Conservation (phyloP, 106 monocot genomes). For the Platanthera guangdongensis region DNA sequence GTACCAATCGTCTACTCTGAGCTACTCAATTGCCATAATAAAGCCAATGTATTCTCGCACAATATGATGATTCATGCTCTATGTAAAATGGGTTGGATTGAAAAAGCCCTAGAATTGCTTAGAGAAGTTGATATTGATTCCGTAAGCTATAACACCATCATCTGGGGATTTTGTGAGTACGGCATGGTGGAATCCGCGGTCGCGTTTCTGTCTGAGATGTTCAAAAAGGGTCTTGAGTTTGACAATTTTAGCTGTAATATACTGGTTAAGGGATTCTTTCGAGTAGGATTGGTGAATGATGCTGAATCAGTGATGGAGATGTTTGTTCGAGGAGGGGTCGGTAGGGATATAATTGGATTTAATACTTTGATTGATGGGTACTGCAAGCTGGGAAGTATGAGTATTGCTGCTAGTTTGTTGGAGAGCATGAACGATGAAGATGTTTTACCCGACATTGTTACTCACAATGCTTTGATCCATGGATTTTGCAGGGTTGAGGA, state of each 20-base stretch:
- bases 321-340: slow-evolving; percentile 34
- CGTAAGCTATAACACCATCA: slow-evolving; percentile 56
- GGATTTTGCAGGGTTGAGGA: slow-evolving; percentile 60
- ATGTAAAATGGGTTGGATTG: slow-evolving; percentile 32
- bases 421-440: slow-evolving; percentile 43
- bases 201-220: slow-evolving; percentile 64
- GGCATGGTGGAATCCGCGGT: slow-evolving; percentile 31
- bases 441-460: slow-evolving; percentile 50
- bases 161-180: slow-evolving; percentile 57
- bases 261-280: slow-evolving; percentile 46
- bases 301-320: slow-evolving; percentile 38
- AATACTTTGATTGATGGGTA: slow-evolving; percentile 74
- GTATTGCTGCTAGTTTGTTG: slow-evolving; percentile 25
- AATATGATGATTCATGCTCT: slow-evolving; percentile 54
- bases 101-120: slow-evolving; percentile 20
- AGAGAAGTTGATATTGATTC: slow-evolving; percentile 27
- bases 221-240: slow-evolving; percentile 53
- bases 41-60: slow-evolving; percentile 38
- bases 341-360: slow-evolving; percentile 51
- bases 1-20: slow-evolving; percentile 47
- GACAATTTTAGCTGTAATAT: slow-evolving; percentile 56
- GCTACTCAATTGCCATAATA: slow-evolving; percentile 25
- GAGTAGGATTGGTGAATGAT: slow-evolving; percentile 28
- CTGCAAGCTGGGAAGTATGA: slow-evolving; percentile 49
- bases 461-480: slow-evolving; percentile 60